These are phyloP conservation scores for Rhododendron kiyosumense DNA, from an alignment of 148 eudicot genomes.

Conservation along the genomic window DNA sequence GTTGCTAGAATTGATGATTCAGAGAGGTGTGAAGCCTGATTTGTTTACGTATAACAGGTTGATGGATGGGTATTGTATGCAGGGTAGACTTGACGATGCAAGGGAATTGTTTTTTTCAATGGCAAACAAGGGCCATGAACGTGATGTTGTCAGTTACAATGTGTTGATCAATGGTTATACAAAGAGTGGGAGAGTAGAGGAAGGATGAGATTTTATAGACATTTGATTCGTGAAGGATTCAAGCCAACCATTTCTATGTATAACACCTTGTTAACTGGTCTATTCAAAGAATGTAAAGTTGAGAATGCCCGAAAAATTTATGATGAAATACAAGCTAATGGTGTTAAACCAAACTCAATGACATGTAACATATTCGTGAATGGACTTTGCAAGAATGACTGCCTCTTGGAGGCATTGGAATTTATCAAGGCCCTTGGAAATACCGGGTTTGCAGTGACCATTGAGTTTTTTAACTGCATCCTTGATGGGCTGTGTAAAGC, in stretches of 20 bases:
- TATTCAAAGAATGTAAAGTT: constrained; percentile 13
- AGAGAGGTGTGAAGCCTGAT: constrained; percentile 23
- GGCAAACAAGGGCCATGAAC: constrained; percentile 17
- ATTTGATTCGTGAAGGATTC: constrained; percentile 16
- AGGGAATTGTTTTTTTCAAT: constrained; percentile 16
- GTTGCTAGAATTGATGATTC: constrained; percentile 20
- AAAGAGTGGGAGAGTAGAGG: constrained; percentile 23
- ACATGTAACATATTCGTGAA: constrained; percentile 13
- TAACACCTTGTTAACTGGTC: constrained; percentile 11
- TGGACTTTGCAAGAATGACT: constrained; percentile 16
- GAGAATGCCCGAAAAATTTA: constrained; percentile 12
- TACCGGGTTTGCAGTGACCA: constrained; percentile 4
- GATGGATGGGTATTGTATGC: constrained; percentile 28
- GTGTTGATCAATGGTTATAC: constrained; percentile 29
- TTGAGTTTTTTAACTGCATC: background rate
- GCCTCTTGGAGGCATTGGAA: constrained; percentile 12
- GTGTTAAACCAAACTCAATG: background rate
- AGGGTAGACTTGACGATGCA: constrained; percentile 31
- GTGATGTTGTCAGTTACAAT: constrained; percentile 23
- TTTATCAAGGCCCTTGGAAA: background rate
- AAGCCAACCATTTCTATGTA: constrained; percentile 9
- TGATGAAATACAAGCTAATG: constrained; percentile 8
- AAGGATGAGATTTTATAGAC: constrained; percentile 23
- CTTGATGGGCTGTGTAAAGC: constrained; percentile 26
- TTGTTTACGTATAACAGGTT: constrained; percentile 17